phyloP scores from a whole-genome alignment of 2,329 filamentous ascomycete species.

The Penicillium psychrosexuale region DNA sequence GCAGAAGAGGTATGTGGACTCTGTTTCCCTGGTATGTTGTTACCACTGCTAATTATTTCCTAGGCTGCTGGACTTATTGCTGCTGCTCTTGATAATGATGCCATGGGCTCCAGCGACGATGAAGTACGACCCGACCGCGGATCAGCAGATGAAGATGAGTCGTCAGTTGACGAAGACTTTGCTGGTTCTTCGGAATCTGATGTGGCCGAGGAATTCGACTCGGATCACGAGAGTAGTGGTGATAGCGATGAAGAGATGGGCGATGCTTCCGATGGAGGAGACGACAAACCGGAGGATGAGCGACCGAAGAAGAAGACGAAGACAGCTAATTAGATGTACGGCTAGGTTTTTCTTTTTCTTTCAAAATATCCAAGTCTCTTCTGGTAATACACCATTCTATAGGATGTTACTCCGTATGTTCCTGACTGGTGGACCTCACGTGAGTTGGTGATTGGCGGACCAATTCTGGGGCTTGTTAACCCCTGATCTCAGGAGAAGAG shows the following conservation, averaged over 20 bases:
- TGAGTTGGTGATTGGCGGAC: constrained; percentile 11
- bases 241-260: constrained; percentile 62
- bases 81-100: constrained; percentile 78
- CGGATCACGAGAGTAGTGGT: constrained; percentile 79
- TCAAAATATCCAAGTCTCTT: constrained; percentile 3
- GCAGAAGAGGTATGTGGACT: constrained; percentile 74
- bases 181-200: constrained; percentile 87
- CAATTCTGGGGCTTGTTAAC: constrained; percentile 8
- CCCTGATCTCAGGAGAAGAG: constrained; percentile 21
- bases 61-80: constrained; percentile 63
- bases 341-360: constrained; percentile 2
- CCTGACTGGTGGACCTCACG: constrained; percentile 20
- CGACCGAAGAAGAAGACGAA: constrained; percentile 66
- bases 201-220: constrained; percentile 94
- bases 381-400: constrained; percentile 1
- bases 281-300: constrained; percentile 46
- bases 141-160: constrained; percentile 92
- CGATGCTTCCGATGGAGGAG: constrained; percentile 42
- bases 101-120: constrained; percentile 78
- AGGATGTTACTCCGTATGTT: not conserved
- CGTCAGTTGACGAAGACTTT: constrained; percentile 96
- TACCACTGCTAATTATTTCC: constrained; percentile 23
- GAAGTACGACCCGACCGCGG: constrained; percentile 73
- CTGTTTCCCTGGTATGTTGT: not conserved
- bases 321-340: constrained; percentile 35